Base-by-base conservation (phyloP, 2,329 filamentous ascomycete genomes). In the Monilinia fructigena region DNA sequence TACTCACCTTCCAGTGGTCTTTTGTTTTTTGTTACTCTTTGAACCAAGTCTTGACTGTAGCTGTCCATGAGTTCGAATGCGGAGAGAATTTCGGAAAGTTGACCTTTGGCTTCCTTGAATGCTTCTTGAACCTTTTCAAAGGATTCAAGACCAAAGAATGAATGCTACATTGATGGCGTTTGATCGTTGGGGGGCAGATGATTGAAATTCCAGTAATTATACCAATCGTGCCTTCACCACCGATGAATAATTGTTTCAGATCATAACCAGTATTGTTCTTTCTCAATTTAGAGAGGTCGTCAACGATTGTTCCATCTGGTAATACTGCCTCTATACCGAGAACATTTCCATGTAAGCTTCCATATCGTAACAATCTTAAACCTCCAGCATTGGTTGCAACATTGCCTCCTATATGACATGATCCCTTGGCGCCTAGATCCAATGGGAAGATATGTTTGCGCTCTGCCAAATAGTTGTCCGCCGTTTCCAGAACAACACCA, bases 221-320 rank as follows among this genome's bases (percentile, higher is more conserved):
- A 63, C 95, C 95, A 70, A 98, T 90, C 6, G 95, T 98, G 31
- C 95, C 95, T 79, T 99, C 95, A 42, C 89, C 91, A 55, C 95
- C 95, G 74, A 99, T 96, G 77, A 99, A 97, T 47, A 97, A 85
- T 79, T 97, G 94, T 82, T 97, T 97, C 66, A 97, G 79, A 77
- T 99, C 96, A 79, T 98, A 99, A 38, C 95, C 95, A 2, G 95
- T 99, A 81, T 99, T 99, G 83, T 99, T 98, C 83, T 99, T 99
- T 72, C 95, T 88, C 67, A 99, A 82, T 68, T 86, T 93, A 72
- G 87, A 90, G 42, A 99, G 86, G 73, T 97, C 93, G 73, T 98
- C 88, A 55, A 99, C 84, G 72, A 99, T 85, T 8, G 93, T 97
- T 64, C 95, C 95, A 76, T 99, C 92, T 0, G 95, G 92, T 52